Conservation (phyloP, 768 basidiomycete genomes). For the Panaeolus cyanescens region DNA sequence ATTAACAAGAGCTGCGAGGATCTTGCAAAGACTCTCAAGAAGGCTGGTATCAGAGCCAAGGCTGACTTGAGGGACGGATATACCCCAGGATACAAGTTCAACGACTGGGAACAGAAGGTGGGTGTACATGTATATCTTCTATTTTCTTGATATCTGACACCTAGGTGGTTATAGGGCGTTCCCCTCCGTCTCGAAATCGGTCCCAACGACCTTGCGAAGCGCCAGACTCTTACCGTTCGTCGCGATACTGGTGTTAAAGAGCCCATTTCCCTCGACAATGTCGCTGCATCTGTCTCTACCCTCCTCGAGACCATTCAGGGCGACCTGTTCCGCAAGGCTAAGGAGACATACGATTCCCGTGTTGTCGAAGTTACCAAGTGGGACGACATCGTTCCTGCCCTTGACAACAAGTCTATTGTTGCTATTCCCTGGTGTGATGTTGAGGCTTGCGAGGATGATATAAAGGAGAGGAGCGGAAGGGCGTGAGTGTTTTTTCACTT, state of each 20-base stretch:
- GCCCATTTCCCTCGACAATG: slow-evolving; percentile 43
- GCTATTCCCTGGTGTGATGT: slow-evolving; percentile 97
- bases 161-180: slow-evolving; percentile 65
- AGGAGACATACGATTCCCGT: slow-evolving; percentile 67
- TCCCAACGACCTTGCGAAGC: slow-evolving; percentile 84
- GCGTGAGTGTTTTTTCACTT: slow-evolving; percentile 53
- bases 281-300: slow-evolving; percentile 49
- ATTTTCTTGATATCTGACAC: background rate
- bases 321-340: slow-evolving; percentile 86
- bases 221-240: slow-evolving; percentile 82
- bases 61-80: slow-evolving; percentile 94
- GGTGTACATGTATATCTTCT: slow-evolving; percentile 8
- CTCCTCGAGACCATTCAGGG: slow-evolving; percentile 86
- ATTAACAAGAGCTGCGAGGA: slow-evolving; percentile 81
- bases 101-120: slow-evolving; percentile 99
- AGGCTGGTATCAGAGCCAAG: slow-evolving; percentile 77
- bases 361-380: slow-evolving; percentile 79
- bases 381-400: slow-evolving; percentile 90
- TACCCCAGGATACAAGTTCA: slow-evolving; percentile 99
- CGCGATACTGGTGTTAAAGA: slow-evolving; percentile 59
- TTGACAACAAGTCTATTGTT: slow-evolving; percentile 86
- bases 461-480: slow-evolving; percentile 90
- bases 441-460: slow-evolving; percentile 93
- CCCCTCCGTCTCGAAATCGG: slow-evolving; percentile 97
- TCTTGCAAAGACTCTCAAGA: slow-evolving; percentile 72